phyloP scores from a whole-genome alignment of 805 yeast species.

The Millerozyma acaciae region DNA sequence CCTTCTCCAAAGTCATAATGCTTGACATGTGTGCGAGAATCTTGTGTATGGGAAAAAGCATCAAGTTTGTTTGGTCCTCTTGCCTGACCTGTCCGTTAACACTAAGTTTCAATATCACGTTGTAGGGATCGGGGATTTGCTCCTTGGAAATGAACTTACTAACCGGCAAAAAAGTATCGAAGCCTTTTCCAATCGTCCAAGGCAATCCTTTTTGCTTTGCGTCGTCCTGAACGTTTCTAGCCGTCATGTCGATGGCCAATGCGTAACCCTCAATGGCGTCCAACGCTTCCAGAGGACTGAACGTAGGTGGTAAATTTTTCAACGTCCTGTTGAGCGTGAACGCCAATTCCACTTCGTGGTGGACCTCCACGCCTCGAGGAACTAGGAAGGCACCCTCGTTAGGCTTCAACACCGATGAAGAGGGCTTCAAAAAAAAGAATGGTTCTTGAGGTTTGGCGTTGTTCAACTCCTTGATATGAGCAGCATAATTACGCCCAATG shows the following conservation, averaged over 20 bases:
- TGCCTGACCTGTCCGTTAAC: slow-evolving; percentile 74
- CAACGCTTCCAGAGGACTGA: slow-evolving; percentile 63
- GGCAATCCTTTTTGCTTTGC: slow-evolving; percentile 94
- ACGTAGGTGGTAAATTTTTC: slow-evolving; percentile 55
- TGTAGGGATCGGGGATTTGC: slow-evolving; percentile 67
- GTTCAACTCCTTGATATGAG: slow-evolving; percentile 87
- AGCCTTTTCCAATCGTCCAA: slow-evolving; percentile 95
- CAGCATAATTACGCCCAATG: slow-evolving; percentile 96
- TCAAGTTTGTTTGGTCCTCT: slow-evolving; percentile 69
- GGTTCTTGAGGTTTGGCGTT: slow-evolving; percentile 82
- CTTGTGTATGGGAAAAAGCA: slow-evolving; percentile 84
- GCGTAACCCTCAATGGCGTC: slow-evolving; percentile 84
- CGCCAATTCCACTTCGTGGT: slow-evolving; percentile 93
- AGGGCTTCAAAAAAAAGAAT: slow-evolving; percentile 88
- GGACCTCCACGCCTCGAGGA: slow-evolving; percentile 77
- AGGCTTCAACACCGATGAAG: slow-evolving; percentile 62
- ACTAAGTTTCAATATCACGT: slow-evolving; percentile 56
- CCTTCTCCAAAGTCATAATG: slow-evolving; percentile 88
- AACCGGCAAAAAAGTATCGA: slow-evolving; percentile 93
- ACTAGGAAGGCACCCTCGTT: slow-evolving; percentile 72
- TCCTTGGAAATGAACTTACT: slow-evolving; percentile 66
- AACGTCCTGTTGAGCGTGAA: slow-evolving; percentile 63
- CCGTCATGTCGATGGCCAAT: slow-evolving; percentile 89
- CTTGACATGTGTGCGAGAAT: slow-evolving; percentile 76
- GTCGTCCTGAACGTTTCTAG: slow-evolving; percentile 91